phyloP scores from a whole-genome alignment of 352 stramenopile genomes.

The Phytophthora podocarpi region DNA sequence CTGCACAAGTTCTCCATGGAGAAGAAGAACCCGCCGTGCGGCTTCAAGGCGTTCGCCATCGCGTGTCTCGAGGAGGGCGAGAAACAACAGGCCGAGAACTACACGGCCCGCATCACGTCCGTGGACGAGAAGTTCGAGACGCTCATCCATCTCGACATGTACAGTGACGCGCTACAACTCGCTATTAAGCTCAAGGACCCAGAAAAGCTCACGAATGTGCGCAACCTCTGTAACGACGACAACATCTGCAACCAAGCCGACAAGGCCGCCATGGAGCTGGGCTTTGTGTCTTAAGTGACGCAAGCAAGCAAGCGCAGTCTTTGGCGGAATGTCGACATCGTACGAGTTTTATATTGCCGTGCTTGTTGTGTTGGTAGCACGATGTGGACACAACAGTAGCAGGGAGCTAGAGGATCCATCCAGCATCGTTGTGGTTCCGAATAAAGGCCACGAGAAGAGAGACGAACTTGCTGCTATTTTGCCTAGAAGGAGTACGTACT shows the following conservation, averaged over 20 bases:
- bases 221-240: constrained; percentile 76
- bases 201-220: constrained; percentile 86
- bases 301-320: background rate
- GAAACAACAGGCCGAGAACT: constrained; percentile 82
- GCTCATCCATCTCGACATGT: constrained; percentile 87
- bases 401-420: background rate
- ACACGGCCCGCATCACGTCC: constrained; percentile 80
- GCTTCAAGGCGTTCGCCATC: constrained; percentile 86
- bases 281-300: constrained; percentile 66
- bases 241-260: constrained; percentile 80
- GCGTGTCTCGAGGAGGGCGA: constrained; percentile 78
- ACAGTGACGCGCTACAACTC: constrained; percentile 78
- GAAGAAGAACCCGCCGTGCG: constrained; percentile 85
- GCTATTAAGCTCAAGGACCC: constrained; percentile 87
- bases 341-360: constrained; percentile 22
- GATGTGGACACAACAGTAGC: background rate
- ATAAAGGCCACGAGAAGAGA: constrained; percentile 1
- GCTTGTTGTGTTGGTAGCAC: constrained; percentile 19
- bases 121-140: constrained; percentile 90
- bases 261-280: constrained; percentile 80
- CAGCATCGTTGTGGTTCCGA: background rate
- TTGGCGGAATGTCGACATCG: background rate
- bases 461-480: background rate
- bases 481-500: too few relatives aligned
- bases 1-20: constrained; percentile 89